A percentile compares a stretch with the other conserved stretches of the same genome.
These are phyloP conservation scores for Moesziomyces aphidis DNA, from an alignment of 1,284 basidiomycete genomes.

Conservation along the genomic window DNA sequence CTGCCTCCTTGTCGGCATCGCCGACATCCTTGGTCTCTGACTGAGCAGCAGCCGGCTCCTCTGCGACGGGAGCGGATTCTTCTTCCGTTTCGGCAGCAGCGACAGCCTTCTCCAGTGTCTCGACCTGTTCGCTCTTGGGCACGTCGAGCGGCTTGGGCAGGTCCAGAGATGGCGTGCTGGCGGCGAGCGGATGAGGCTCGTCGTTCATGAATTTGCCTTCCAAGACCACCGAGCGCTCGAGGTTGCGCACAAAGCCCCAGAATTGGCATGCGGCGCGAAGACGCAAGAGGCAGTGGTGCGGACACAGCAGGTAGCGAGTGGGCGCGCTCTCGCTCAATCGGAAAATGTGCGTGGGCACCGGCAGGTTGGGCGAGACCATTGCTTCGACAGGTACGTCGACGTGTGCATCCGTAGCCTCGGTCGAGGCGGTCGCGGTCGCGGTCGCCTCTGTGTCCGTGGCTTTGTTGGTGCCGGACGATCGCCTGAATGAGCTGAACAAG, in stretches of 20 bases:
- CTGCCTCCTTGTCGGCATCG: slow-evolving; percentile 11
- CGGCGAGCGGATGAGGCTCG: slow-evolving; percentile 13
- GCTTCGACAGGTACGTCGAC: slow-evolving; percentile 1
- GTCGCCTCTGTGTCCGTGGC: slow-evolving; percentile 7
- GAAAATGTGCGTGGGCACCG: slow-evolving; percentile 66
- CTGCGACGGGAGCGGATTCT: background rate
- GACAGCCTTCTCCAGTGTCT: slow-evolving; percentile 33
- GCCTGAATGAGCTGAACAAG: slow-evolving; percentile 51
- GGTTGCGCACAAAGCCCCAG: slow-evolving; percentile 63
- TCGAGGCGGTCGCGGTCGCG: slow-evolving; percentile 2
- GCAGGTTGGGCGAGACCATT: slow-evolving; percentile 19
- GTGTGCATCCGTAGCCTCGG: slow-evolving; percentile 5
- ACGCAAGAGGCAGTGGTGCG: slow-evolving; percentile 62
- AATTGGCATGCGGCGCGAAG: slow-evolving; percentile 62
- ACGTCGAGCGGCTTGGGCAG: slow-evolving; percentile 13
- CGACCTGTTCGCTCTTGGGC: slow-evolving; percentile 27
- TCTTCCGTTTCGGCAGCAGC: slow-evolving; percentile 24
- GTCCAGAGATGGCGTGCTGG: slow-evolving; percentile 19
- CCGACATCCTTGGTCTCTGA: slow-evolving; percentile 1
- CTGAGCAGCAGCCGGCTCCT: slow-evolving; percentile 1
- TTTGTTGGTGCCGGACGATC: slow-evolving; percentile 21
- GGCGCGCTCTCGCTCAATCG: slow-evolving; percentile 57
- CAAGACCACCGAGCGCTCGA: slow-evolving; percentile 65
- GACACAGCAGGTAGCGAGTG: slow-evolving; percentile 62
- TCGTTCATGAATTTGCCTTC: slow-evolving; percentile 63